Evolutionary conservation across 2,329 filamentous ascomycete species (phyloP).

Genomic region (Colletotrichum sp.): DNA sequence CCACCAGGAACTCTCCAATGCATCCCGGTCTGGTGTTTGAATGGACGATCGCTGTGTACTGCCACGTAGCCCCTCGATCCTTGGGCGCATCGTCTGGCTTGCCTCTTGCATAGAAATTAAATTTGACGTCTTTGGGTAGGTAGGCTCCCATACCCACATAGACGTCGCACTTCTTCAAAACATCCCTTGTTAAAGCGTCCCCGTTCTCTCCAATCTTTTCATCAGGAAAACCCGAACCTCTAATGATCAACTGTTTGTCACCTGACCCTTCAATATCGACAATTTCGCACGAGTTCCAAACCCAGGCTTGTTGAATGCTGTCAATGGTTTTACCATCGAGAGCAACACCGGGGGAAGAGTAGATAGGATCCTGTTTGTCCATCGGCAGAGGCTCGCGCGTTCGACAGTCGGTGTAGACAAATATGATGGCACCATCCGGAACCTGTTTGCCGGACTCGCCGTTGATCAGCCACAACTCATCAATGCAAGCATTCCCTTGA

Average conservation of each 20-base stretch:
- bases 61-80: not conserved
- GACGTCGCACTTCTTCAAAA: not conserved
- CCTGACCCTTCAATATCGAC: not conserved
- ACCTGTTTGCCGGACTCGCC: not conserved
- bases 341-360: not conserved
- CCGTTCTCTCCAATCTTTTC: not conserved
- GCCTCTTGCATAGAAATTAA: not conserved
- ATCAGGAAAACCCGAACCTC: not conserved
- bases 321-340: not conserved
- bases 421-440: not conserved
- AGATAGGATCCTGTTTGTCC: not conserved
- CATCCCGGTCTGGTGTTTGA: not conserved
- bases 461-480: not conserved
- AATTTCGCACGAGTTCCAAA: not conserved
- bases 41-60: not conserved
- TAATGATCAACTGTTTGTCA: not conserved
- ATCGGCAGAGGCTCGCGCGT: not conserved
- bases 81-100: not conserved
- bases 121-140: not conserved
- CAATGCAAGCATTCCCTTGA: not conserved
- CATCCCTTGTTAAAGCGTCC: not conserved
- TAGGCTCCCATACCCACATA: fast-evolving
- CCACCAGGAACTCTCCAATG: not conserved
- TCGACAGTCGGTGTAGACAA: not conserved
- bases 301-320: not conserved